Percentiles rank a stretch among this genome's conserved stretches.
These are phyloP conservation scores for Rosellinia necatrix DNA, from an alignment of 2,329 filamentous ascomycete species.

Conservation along the genomic window DNA sequence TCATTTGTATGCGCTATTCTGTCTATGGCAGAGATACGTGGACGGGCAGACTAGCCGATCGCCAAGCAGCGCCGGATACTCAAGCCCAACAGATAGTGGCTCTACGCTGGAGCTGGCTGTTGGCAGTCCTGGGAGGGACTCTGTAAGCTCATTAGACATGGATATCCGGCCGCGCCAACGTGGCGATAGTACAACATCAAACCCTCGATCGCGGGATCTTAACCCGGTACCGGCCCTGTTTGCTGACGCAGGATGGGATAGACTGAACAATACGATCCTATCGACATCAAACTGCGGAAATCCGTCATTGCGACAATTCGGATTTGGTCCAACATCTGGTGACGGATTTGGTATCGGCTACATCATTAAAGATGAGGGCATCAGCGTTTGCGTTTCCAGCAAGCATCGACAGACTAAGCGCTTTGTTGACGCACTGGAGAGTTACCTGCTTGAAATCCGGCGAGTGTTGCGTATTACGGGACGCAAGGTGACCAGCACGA, in stretches of 20 bases:
- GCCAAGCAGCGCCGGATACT: slow-evolving; percentile 64
- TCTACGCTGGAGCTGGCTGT: slow-evolving; percentile 53
- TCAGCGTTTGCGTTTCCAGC: slow-evolving; percentile 88
- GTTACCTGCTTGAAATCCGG: slow-evolving; percentile 87
- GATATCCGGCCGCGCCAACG: slow-evolving; percentile 48
- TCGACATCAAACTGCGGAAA: slow-evolving; percentile 99
- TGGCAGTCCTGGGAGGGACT: slow-evolving; percentile 59
- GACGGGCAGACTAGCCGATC: slow-evolving; percentile 69
- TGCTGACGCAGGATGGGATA: slow-evolving; percentile 89
- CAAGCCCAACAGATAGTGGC: slow-evolving; percentile 60
- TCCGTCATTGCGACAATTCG: slow-evolving; percentile 90
- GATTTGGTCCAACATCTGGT: slow-evolving; percentile 90
- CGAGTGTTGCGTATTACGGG: slow-evolving; percentile 76
- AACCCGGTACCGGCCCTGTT: slow-evolving; percentile 77
- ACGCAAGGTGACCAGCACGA: slow-evolving; percentile 47
- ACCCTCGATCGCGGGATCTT: slow-evolving; percentile 45
- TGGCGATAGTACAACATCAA: slow-evolving; percentile 59
- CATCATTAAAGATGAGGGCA: slow-evolving; percentile 93
- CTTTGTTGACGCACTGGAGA: slow-evolving; percentile 87
- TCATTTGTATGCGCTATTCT: slow-evolving; percentile 92
- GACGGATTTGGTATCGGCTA: slow-evolving; percentile 98
- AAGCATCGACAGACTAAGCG: slow-evolving; percentile 93
- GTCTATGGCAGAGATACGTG: slow-evolving; percentile 88
- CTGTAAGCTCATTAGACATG: slow-evolving; percentile 51
- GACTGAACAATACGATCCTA: slow-evolving; percentile 89